Evolutionary conservation across 2,329 filamentous ascomycete genomes (phyloP), one percentile per base, ranked within the genome.

Genomic region (Talaromyces sp.): DNA sequence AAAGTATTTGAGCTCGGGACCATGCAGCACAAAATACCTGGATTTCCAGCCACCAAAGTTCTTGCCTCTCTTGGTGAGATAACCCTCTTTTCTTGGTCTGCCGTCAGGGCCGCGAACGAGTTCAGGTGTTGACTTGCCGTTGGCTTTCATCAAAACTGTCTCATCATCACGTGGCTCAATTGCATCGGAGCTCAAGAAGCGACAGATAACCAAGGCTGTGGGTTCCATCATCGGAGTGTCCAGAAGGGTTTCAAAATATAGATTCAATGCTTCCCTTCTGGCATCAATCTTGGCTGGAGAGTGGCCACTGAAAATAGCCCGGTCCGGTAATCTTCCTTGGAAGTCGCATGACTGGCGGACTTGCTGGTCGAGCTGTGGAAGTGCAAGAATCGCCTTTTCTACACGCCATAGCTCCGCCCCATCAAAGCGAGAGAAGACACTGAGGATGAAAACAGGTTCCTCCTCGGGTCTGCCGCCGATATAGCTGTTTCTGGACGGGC

Each of bases 21-120:
- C 88, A 70, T 91, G 86, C 3, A 91, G 80, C 15, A 89, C 83
- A 72, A 91, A 91, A 72, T 87, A 91, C 65, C 89, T 82, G 11
- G 93, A 93, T 79, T 99, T 99, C 95, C 95, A 99, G 58, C 95
- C 95, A 61, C 95, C 95, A 79, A 99, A 99, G 73, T 98, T 98
- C 83, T 99, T 99, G 58, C 95, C 95, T 70, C 91, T 88, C 81
- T 99, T 99, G 1, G 95, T 98, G 59, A 99, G 81, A 77, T 98
- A 99, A 8, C 95, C 95, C 74, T 89, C 93, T 73, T 92, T 92
- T 66, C 89, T 84, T 8, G 90, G 88, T 58, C 88, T 87, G 3
- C 88, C 87, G 71, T 89, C 87, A 5, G 87, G 83, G 0, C 88
- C 86, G 3, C 81, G 77, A 65, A 72, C 69, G 43, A 77, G 70